Evolutionary conservation across 2,329 filamentous ascomycete genomes (phyloP).

Genomic region (Lachnellula hyalina): DNA sequence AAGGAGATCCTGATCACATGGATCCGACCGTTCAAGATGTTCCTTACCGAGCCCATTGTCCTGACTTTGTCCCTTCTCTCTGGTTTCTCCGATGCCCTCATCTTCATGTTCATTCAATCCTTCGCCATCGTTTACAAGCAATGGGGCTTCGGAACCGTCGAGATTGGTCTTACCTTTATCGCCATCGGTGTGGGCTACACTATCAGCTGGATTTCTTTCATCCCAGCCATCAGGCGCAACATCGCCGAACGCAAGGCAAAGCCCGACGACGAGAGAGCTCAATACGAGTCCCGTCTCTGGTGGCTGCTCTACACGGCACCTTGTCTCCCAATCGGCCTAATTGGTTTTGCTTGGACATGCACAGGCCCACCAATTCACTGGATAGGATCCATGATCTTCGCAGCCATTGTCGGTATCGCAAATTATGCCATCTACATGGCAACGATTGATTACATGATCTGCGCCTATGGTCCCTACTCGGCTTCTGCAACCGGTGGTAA

Average conservation of each 20-base stretch:
- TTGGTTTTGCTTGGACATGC: constrained; percentile 65
- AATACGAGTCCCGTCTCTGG: constrained; percentile 64
- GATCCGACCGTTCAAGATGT: constrained; percentile 66
- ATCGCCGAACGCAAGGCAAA: constrained; percentile 45
- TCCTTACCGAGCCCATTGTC: constrained; percentile 70
- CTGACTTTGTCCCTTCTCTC: constrained; percentile 63
- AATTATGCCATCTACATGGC: constrained; percentile 71
- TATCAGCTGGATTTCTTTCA: constrained; percentile 54
- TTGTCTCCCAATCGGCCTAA: constrained; percentile 59
- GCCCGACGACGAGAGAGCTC: constrained; percentile 51
- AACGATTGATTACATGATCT: constrained; percentile 73
- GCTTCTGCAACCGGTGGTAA: constrained; percentile 73
- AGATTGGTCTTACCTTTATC: constrained; percentile 57
- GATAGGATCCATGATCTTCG: constrained; percentile 63
- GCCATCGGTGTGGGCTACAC: constrained; percentile 63
- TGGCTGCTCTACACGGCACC: constrained; percentile 59
- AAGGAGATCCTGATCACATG: constrained; percentile 53
- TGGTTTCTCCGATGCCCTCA: constrained; percentile 68
- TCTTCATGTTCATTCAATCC: constrained; percentile 73
- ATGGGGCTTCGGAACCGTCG: constrained; percentile 55
- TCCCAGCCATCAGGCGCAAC: constrained; percentile 52
- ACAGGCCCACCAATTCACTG: constrained; percentile 60
- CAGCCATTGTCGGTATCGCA: constrained; percentile 62
- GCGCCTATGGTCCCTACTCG: constrained; percentile 66
- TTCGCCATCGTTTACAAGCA: constrained; percentile 64